A percentile compares a stretch with the other conserved stretches of the same genome.
Conservation (phyloP, 2,329 filamentous ascomycete species). For the Leptographium galeiforme region DNA sequence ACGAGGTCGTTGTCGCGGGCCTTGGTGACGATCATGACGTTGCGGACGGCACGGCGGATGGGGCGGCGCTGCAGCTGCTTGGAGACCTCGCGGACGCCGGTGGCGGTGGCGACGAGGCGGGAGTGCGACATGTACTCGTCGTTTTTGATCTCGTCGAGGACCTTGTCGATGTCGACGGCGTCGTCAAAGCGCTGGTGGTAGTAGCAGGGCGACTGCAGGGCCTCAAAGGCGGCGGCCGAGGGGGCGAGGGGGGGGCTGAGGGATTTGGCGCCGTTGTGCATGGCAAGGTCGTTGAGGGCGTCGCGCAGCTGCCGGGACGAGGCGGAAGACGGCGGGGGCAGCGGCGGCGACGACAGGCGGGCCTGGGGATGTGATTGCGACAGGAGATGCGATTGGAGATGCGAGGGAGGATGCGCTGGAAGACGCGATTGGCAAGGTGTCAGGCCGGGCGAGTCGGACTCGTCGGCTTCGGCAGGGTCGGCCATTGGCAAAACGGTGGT, state of each 20-base stretch:
- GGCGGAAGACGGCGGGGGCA: constrained; percentile 15
- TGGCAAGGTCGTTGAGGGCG: constrained; percentile 40
- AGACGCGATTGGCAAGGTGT: background rate
- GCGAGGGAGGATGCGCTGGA: too few species aligned
- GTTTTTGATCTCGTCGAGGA: constrained; percentile 84
- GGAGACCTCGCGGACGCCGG: constrained; percentile 85
- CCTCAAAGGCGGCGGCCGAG: constrained; percentile 29
- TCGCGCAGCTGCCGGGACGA: constrained; percentile 51
- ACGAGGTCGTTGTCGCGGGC: constrained; percentile 91
- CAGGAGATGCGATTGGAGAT: background rate
- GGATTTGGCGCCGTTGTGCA: constrained; percentile 10
- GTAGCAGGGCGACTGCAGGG: constrained; percentile 86
- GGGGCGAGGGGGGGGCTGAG: constrained; percentile 22
- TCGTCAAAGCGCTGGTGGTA: constrained; percentile 97
- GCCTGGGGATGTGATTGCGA: background rate
- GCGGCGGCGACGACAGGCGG: background rate
- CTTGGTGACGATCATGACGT: constrained; percentile 98
- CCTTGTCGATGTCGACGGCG: constrained; percentile 85
- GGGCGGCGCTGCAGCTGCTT: constrained; percentile 87
- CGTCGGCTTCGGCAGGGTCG: background rate
- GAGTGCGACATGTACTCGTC: constrained; percentile 89
- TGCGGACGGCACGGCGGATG: constrained; percentile 81
- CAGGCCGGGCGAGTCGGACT: background rate
- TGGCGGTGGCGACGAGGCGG: constrained; percentile 86
- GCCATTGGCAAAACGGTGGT: background rate